Evolutionary conservation across 805 yeast species (phyloP).

Genomic region (Lipomyces sp.): DNA sequence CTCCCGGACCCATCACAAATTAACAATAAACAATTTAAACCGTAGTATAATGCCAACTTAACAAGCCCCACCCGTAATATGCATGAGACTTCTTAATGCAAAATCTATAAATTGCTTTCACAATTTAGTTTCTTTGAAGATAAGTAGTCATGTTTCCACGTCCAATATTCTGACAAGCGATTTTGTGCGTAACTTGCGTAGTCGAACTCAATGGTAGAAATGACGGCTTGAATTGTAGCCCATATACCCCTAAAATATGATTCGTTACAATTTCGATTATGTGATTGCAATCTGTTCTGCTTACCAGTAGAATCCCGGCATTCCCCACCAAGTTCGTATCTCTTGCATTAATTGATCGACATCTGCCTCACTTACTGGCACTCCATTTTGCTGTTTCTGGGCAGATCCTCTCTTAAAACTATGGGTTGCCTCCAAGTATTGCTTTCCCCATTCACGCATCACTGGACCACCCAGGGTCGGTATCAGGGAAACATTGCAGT

Average conservation of each 20-base stretch:
- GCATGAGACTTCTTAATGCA: neutral
- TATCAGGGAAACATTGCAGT: conserved; percentile 64
- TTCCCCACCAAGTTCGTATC: conserved; percentile 65
- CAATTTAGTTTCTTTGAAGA: neutral
- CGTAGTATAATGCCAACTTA: neutral
- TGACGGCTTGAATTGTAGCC: conserved; percentile 74
- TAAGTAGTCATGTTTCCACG: conserved; percentile 54
- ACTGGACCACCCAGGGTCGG: conserved; percentile 59
- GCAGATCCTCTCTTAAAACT: conserved; percentile 21
- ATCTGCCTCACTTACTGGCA: conserved; percentile 39
- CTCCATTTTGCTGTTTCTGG: neutral
- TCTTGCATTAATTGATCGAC: conserved; percentile 59
- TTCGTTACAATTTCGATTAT: neutral
- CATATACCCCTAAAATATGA: conserved; percentile 62
- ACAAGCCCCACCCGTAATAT: no score
- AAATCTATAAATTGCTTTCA: conserved; percentile 3
- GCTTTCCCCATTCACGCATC: conserved; percentile 61
- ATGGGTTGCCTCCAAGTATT: conserved; percentile 53
- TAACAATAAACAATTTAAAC: neutral
- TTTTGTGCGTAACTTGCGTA: conserved; percentile 63
- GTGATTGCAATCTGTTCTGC: neutral
- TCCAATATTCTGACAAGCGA: conserved; percentile 69
- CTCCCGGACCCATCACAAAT: conserved; percentile 1
- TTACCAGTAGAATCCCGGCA: conserved; percentile 76
- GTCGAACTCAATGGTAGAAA: conserved; percentile 73